phyloP scores from a whole-genome alignment of 305 asterid species.

The Ajuga reptans region DNA sequence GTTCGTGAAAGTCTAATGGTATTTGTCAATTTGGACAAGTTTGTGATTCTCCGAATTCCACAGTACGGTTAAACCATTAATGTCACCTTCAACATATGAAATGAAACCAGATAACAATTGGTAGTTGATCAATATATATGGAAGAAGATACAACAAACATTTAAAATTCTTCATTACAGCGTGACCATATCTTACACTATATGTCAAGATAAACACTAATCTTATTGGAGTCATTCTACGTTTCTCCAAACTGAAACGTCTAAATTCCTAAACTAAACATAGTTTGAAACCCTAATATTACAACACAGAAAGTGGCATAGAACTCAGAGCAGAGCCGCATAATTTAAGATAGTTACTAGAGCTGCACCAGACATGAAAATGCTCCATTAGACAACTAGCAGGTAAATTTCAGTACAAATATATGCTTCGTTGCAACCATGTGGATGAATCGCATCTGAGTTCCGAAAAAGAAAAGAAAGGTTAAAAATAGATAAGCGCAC shows the following conservation, averaged over 20 bases:
- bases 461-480: not conserved
- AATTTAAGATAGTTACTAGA: conserved; percentile 5
- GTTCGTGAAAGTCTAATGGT: not conserved
- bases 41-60: not conserved
- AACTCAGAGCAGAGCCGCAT: conserved; percentile 4
- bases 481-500: not conserved
- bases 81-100: not conserved
- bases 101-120: not conserved
- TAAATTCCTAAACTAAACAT: not conserved
- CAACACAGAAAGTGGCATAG: not conserved
- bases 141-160: not conserved
- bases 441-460: not conserved
- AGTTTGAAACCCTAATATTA: conserved; percentile 10
- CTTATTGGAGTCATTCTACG: not conserved
- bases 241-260: not conserved
- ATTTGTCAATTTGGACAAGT: not conserved
- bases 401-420: not conserved
- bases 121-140: not conserved
- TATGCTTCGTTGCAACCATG: too few relatives aligned
- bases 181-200: not conserved
- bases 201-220: conserved; percentile 2
- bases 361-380: conserved; percentile 22
- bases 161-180: not conserved
- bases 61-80: not conserved
- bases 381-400: not conserved